These are phyloP conservation scores for Suillus cothurnatus DNA, from an alignment of 768 basidiomycete species.

Conservation along the genomic window DNA sequence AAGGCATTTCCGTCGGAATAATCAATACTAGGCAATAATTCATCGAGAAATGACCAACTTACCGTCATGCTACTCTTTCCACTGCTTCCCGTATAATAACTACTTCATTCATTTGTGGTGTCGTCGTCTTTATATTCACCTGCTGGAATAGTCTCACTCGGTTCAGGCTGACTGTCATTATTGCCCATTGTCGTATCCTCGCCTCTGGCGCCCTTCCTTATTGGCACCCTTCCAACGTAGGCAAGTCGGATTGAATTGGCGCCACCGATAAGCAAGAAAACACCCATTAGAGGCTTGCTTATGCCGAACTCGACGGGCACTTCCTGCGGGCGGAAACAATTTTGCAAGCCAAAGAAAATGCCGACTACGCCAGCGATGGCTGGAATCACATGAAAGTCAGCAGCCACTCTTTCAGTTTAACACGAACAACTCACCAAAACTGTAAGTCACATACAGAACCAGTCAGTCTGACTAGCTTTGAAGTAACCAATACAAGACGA, in stretches of 20 bases:
- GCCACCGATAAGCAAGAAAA: rapidly evolving
- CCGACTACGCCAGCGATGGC: neutral
- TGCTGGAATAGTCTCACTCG: neutral
- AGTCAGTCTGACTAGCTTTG: neutral
- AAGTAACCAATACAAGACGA: neutral
- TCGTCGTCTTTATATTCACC: neutral
- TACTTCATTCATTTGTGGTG: neutral
- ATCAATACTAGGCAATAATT: neutral
- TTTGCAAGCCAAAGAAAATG: neutral
- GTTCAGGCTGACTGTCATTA: neutral
- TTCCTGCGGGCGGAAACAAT: neutral
- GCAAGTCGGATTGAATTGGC: neutral
- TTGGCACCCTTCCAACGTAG: neutral
- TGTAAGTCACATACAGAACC: neutral
- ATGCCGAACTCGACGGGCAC: no score
- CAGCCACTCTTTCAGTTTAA: neutral
- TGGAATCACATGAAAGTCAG: neutral
- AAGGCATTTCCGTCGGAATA: neutral
- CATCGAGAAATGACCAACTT: neutral
- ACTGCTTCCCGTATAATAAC: neutral
- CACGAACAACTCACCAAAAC: neutral
- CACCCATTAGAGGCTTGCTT: slow-evolving; percentile 9
- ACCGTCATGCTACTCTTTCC: no score
- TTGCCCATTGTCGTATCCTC: neutral
- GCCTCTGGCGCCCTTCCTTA: neutral